Conservation (phyloP, 257 asterid species). For the Penstemon davidsonii region DNA sequence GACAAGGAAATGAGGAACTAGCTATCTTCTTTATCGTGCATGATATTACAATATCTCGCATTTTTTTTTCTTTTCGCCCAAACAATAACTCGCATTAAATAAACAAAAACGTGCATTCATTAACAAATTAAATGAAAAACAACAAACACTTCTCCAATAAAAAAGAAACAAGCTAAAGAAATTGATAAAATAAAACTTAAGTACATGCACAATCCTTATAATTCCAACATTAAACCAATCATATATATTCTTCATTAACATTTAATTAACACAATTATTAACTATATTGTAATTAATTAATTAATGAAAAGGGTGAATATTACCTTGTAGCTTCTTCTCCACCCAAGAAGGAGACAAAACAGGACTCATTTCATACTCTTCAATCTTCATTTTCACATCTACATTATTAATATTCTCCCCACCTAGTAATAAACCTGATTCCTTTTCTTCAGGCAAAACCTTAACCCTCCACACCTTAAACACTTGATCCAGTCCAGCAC, state of each 20-base stretch:
- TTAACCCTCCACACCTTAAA: conserved; percentile 93
- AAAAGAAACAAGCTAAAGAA: too few species aligned
- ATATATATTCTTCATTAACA: background rate
- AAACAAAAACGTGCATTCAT: too few species aligned
- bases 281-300: background rate
- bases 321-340: conserved; percentile 69
- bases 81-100: too few species aligned
- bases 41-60: too few species aligned
- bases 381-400: background rate
- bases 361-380: conserved; percentile 69
- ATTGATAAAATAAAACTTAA: too few species aligned
- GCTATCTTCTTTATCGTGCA: too few species aligned
- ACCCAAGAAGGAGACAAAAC: conserved; percentile 97
- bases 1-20: too few species aligned
- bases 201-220: background rate
- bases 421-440: background rate
- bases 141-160: too few species aligned
- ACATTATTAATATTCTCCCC: conserved; percentile 14
- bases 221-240: conserved; percentile 2
- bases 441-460: conserved; percentile 65
- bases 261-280: background rate
- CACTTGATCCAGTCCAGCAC: conserved; percentile 82
- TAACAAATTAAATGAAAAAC: too few species aligned
- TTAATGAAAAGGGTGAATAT: conserved; percentile 43
- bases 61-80: too few species aligned